phyloP scores from a whole-genome alignment of 768 basidiomycete genomes.

The Phanerochaete carnosa region DNA sequence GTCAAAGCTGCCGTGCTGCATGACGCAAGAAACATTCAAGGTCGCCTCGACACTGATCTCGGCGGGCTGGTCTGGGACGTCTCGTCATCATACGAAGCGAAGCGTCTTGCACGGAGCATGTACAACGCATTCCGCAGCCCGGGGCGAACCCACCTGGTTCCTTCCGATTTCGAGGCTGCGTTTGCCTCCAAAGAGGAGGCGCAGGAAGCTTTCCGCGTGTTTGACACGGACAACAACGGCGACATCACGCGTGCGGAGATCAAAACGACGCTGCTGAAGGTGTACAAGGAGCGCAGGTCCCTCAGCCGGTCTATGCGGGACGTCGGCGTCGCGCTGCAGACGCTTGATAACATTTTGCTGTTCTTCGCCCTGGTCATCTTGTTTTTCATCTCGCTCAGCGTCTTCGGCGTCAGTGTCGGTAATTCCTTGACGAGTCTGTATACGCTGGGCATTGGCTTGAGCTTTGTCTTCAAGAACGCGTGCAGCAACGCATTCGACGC shows the following conservation, averaged over 20 bases:
- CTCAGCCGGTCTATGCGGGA: constrained; percentile 76
- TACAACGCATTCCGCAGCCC: constrained; percentile 58
- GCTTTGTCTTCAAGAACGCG: constrained; percentile 78
- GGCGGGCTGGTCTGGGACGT: constrained; percentile 50
- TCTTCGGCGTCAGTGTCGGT: constrained; percentile 68
- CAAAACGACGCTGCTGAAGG: constrained; percentile 60
- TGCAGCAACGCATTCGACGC: constrained; percentile 74
- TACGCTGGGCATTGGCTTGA: constrained; percentile 66
- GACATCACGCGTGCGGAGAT: constrained; percentile 76
- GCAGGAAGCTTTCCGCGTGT: constrained; percentile 66
- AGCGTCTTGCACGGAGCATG: constrained; percentile 68
- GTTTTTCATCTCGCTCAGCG: constrained; percentile 70
- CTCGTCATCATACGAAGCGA: constrained; percentile 61
- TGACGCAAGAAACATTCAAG: constrained; percentile 69
- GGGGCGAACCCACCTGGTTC: constrained; percentile 54
- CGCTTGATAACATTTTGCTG: constrained; percentile 61
- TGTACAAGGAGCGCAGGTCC: constrained; percentile 78
- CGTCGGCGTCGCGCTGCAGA: constrained; percentile 62
- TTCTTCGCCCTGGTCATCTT: constrained; percentile 60
- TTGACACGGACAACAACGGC: constrained; percentile 74
- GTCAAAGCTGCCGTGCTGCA: constrained; percentile 70
- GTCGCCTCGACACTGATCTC: constrained; percentile 38
- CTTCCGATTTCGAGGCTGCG: constrained; percentile 70
- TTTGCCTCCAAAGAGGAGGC: constrained; percentile 57
- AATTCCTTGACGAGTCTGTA: constrained; percentile 70